Base-by-base conservation (phyloP, 768 basidiomycete genomes). In the Ephemerocybe angulata region DNA sequence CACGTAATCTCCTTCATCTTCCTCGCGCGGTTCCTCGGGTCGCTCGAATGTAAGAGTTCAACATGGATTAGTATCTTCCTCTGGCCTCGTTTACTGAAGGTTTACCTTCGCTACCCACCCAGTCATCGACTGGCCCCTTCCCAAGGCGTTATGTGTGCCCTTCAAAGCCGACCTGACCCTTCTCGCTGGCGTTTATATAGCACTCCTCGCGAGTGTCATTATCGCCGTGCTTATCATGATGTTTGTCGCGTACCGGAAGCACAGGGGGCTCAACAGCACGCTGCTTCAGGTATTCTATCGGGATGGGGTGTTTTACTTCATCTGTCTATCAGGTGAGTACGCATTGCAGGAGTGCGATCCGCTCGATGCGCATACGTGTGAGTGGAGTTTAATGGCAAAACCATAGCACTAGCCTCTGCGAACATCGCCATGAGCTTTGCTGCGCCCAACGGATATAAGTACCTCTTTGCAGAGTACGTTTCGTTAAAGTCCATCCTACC, bases 171-270 rank as follows among this genome's bases (percentile, higher is more conserved):
- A n/a, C n/a, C n/a, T n/a, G n/a, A n/a, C n/a, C n/a, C n/a, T n/a
- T n/a, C n/a, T n/a, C n/a, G n/a, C n/a, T n/a, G n/a, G n/a, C n/a
- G n/a, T n/a, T n/a, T n/a, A n/a, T n/a, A n/a, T n/a, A n/a, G n/a
- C n/a, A n/a, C n/a, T n/a, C n/a, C n/a, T n/a, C n/a, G n/a, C n/a
- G n/a, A n/a, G n/a, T n/a, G n/a, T n/a, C n/a, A n/a, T n/a, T n/a
- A n/a, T 47, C 27, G 46, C 21, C 27, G 29, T 47, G 46, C 19
- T 47, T 17, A 47, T 47, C 46, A 47, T 47, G 46, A 47, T 47
- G 46, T 47, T 28, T 29, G 19, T 47, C 46, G 46, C 46, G 13
- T 47, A 28, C 46, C 24, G 27, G 46, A 47, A 47, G n/a, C 46
- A 47, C 13, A 47, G 27, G 13, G 19, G 19, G 13, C 29, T 47